Conservation (phyloP, 1,284 basidiomycete genomes). For the Clitocybe nebularis region DNA sequence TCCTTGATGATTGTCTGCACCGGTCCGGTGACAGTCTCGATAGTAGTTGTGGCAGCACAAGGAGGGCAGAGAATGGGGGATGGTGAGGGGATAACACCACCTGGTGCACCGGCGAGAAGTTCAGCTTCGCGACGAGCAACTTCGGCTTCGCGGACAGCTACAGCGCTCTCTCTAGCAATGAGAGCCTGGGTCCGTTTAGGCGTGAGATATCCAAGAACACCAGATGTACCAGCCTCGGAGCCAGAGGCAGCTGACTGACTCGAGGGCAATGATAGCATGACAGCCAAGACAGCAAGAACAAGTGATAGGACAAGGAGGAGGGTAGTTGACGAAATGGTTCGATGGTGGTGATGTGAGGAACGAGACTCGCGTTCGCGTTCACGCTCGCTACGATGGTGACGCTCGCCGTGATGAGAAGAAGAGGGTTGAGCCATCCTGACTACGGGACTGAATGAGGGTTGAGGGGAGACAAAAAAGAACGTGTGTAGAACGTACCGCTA, state of each 20-base stretch:
- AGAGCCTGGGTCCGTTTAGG: slow-evolving; percentile 78
- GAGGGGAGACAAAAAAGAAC: slow-evolving; percentile 8
- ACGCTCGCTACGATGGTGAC: slow-evolving; percentile 58
- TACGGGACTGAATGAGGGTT: slow-evolving; percentile 25
- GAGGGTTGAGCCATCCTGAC: slow-evolving; percentile 84
- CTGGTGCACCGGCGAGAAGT: slow-evolving; percentile 72
- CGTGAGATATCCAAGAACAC: slow-evolving; percentile 66
- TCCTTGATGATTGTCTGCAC: slow-evolving; percentile 80
- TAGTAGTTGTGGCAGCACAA: slow-evolving; percentile 47
- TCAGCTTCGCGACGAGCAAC: slow-evolving; percentile 83
- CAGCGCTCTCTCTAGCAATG: slow-evolving; percentile 68
- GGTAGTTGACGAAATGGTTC: slow-evolving; percentile 85
- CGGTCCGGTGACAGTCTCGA: slow-evolving; percentile 56
- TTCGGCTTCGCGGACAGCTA: slow-evolving; percentile 76
- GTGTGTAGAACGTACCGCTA: slow-evolving; percentile 31
- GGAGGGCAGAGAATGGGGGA: slow-evolving; percentile 49
- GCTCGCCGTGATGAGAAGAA: slow-evolving; percentile 68
- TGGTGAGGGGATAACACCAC: slow-evolving; percentile 60
- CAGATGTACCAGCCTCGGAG: slow-evolving; percentile 40
- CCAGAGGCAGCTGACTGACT: slow-evolving; percentile 26
- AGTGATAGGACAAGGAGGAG: slow-evolving; percentile 79
- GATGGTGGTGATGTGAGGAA: slow-evolving; percentile 71
- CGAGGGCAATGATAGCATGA: slow-evolving; percentile 79
- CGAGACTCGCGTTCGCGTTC: slow-evolving; percentile 50
- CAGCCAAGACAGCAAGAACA: slow-evolving; percentile 74